Conservation (phyloP, 2,329 filamentous ascomycete species). For the Monilinia fructigena region DNA sequence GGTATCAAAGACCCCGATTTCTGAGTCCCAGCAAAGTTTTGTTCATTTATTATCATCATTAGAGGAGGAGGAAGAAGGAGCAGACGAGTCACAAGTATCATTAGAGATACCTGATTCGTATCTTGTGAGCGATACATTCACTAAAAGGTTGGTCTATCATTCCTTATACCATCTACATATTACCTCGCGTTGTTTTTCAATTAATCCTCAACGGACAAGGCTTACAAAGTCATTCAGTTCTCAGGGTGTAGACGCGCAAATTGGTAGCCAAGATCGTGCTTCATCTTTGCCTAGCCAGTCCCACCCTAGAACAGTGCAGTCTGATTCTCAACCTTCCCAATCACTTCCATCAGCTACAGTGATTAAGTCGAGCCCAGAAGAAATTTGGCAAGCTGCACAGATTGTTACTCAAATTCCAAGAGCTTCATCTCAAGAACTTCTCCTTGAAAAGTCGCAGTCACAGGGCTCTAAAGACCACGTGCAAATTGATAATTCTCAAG, state of each 20-base stretch:
- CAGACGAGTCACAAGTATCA: not conserved
- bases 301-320: not conserved
- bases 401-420: conserved; percentile 20
- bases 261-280: conserved; percentile 3
- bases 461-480: conserved; percentile 13
- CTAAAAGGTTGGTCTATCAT: conserved; percentile 13
- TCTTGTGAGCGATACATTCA: conserved; percentile 8
- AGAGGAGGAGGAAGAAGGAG: not conserved
- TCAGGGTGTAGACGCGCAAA: not conserved
- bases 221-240: conserved; percentile 16
- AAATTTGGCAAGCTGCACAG: conserved; percentile 27
- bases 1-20: not conserved
- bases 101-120: conserved; percentile 20
- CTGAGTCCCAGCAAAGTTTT: not conserved
- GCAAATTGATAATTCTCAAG: conserved; percentile 8
- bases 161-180: not conserved
- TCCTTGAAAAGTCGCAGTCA: not conserved
- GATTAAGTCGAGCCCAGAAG: conserved; percentile 22
- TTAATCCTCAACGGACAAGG: not conserved
- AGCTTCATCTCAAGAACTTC: conserved; percentile 1
- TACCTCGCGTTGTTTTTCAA: not conserved
- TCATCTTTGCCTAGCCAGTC: conserved; percentile 14
- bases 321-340: conserved; percentile 19
- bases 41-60: not conserved
- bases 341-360: conserved; percentile 13